Evolutionary conservation across 208 protist species (phyloP).

Genomic region (Giardia muris): DNA sequence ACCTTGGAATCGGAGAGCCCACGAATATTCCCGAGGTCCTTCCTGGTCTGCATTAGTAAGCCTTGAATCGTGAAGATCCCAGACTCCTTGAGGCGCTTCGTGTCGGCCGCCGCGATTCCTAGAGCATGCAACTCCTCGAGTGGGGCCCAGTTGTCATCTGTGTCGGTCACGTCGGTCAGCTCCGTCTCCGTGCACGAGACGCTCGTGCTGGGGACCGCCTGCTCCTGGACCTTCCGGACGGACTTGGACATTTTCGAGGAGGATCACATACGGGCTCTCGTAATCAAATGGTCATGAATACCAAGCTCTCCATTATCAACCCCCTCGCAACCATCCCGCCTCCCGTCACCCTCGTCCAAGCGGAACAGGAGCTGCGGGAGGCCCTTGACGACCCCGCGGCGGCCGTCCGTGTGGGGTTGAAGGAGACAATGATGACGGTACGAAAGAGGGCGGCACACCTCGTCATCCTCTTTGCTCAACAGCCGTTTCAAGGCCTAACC

Average conservation of each 20-base stretch:
- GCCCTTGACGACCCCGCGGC: neutral
- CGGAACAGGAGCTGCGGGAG: neutral
- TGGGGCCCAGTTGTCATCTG: neutral
- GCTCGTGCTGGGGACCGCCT: neutral
- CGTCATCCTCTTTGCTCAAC: neutral
- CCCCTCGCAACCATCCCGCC: neutral
- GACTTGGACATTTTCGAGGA: neutral
- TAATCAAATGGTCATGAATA: neutral
- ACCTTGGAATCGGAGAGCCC: slow-evolving; percentile 90
- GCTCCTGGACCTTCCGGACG: neutral
- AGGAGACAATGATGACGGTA: neutral
- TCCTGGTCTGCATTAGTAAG: slow-evolving; percentile 52
- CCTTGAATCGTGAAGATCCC: slow-evolving; percentile 49
- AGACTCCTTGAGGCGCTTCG: slow-evolving; percentile 55
- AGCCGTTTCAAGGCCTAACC: neutral
- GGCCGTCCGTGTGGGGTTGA: neutral
- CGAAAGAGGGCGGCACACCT: neutral
- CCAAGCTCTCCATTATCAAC: neutral
- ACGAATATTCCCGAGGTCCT: slow-evolving; percentile 62
- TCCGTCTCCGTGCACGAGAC: neutral
- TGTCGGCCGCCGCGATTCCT: slow-evolving; percentile 44
- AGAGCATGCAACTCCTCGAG: slow-evolving; percentile 16
- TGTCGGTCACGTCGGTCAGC: neutral
- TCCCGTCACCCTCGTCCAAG: neutral
- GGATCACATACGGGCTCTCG: too few species aligned